Base-by-base conservation (phyloP, 139 green algal species). In the Chlorella ohadii region DNA sequence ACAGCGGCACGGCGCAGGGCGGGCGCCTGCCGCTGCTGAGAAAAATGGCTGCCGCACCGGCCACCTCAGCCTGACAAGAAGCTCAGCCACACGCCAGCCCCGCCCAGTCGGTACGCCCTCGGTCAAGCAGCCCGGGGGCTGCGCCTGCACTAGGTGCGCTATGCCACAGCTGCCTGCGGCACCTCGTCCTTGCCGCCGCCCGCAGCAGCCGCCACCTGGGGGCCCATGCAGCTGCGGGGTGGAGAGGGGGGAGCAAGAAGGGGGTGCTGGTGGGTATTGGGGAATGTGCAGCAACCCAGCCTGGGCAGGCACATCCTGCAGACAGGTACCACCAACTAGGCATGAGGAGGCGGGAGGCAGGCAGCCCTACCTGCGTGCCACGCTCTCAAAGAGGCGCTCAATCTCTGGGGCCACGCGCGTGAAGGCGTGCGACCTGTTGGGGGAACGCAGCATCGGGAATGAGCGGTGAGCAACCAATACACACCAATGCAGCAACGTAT, bases 391-490 rank as follows among this genome's bases (percentile, higher is more conserved):
- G 78, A 99, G 92, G 56, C 93, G 90, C 92, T 99, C 96, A 66
- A 99, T 98, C 88, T 99, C 97, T 0, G 94, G 92, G 2, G 96
- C 96, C 79, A 94, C 98, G 31, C 92, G 91, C 36, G 96, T 99
- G 92, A 99, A 99, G 36, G 86, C 85, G 87, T 99, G 95, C 47
- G 79, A 89, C 97, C 97, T 99, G 89, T 99, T 99, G 73, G 93
- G 44, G 44, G 44, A n/a, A n/a, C n/a, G n/a, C n/a, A n/a, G 44
- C 44, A 51, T 6, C 7, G 44, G 44, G 7, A 51, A 9, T 6
- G 44, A 9, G 7, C 44, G 9, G 9, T 51, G 44, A 51, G 44
- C 44, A 51, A 9, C 44, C 9, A 9, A 51, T 51, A 6, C 6
- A 51, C 44, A 6, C 44, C 44, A 51, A 51, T 51, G 44, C 44